These are phyloP conservation scores for Saccharum officinarum DNA, from an alignment of 176 grass and related monocot species.

Conservation along the genomic window DNA sequence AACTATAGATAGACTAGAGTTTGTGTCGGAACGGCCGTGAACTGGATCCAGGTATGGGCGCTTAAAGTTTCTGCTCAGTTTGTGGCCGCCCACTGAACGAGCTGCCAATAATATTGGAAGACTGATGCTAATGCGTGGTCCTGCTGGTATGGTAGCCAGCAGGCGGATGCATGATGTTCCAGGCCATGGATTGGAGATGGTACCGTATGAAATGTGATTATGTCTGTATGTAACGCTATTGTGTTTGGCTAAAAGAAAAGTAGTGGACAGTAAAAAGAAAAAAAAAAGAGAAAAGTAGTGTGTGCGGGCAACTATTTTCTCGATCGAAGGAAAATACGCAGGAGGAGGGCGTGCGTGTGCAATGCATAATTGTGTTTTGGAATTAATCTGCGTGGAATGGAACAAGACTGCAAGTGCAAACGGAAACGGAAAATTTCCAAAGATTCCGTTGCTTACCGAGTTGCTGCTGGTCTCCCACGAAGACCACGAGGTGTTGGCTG, in stretches of 20 bases:
- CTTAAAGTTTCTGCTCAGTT: background rate
- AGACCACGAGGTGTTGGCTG: conserved; percentile 44
- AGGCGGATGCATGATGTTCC: too few relatives aligned
- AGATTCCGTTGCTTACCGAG: conserved; percentile 39
- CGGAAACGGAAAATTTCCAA: background rate
- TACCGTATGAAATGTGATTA: background rate
- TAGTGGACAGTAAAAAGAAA: too few relatives aligned
- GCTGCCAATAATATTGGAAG: background rate
- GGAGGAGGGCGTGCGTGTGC: background rate
- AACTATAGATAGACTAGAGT: background rate
- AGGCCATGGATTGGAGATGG: too few relatives aligned
- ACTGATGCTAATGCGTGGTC: background rate
- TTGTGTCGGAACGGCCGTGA: background rate
- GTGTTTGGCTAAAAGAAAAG: too few relatives aligned
- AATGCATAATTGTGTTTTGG: background rate
- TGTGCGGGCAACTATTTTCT: too few relatives aligned
- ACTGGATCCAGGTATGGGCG: conserved; percentile 11
- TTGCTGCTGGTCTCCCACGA: conserved; percentile 46
- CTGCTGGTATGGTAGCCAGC: too few relatives aligned
- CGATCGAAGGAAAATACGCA: too few relatives aligned
- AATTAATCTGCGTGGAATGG: background rate
- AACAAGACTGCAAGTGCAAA: background rate
- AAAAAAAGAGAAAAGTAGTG: too few relatives aligned
- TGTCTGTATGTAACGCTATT: background rate
- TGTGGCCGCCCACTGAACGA: background rate